phyloP scores from a whole-genome alignment of 352 stramenopile species.

The Pythium apleroticum region DNA sequence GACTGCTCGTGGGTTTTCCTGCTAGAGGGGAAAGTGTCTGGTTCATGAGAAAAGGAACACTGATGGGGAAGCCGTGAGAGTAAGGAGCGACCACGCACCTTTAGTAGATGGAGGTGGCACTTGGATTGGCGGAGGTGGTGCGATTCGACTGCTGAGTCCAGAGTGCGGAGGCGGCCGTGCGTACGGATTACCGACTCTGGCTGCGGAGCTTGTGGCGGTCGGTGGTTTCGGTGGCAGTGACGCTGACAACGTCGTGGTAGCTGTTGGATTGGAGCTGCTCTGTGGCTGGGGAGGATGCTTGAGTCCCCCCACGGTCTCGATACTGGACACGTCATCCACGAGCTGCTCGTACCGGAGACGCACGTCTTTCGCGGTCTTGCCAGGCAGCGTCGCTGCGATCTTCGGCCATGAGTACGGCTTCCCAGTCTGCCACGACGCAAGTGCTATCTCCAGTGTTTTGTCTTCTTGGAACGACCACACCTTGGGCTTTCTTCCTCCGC shows the following conservation, averaged over 20 bases:
- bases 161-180: conserved; percentile 17
- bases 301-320: conserved; percentile 39
- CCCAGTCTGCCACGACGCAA: conserved; percentile 55
- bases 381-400: conserved; percentile 64
- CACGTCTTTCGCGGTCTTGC: conserved; percentile 77
- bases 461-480: conserved; percentile 83
- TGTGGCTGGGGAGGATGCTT: not conserved
- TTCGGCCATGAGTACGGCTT: conserved; percentile 81
- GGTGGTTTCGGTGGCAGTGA: conserved; percentile 15
- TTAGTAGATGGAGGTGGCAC: conserved; percentile 29
- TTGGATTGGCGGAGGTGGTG: conserved; percentile 66
- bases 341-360: conserved; percentile 73
- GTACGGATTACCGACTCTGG: not conserved
- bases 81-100: conserved; percentile 11
- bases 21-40: not conserved
- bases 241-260: not conserved
- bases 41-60: not conserved
- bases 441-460: conserved; percentile 71
- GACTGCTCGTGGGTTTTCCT: conserved; percentile 5
- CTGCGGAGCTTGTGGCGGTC: not conserved
- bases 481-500: conserved; percentile 26
- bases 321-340: conserved; percentile 65
- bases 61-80: not conserved
- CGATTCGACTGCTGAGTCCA: conserved; percentile 48
- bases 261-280: not conserved